Conservation (phyloP, 768 basidiomycete species). For the Kwoniella sp. region DNA sequence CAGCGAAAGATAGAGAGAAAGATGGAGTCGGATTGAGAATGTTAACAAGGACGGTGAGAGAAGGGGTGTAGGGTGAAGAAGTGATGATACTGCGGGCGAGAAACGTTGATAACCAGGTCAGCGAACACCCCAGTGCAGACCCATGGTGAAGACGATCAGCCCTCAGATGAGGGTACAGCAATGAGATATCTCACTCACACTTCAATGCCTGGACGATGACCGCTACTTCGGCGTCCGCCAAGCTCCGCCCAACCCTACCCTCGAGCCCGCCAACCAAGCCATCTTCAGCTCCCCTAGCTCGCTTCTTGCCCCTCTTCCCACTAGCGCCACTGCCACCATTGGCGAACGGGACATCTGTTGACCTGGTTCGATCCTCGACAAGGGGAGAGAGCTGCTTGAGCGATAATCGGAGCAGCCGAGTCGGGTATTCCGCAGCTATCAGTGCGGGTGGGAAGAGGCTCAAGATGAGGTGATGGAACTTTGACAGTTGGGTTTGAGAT, state of each 20-base stretch:
- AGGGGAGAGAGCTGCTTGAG: constrained; percentile 30
- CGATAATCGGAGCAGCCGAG: constrained; percentile 40
- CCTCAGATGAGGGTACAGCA: not conserved
- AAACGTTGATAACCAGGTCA: too few species aligned
- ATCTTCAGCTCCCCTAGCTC: constrained; percentile 51
- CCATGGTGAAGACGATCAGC: not conserved
- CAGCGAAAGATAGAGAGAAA: constrained; percentile 32
- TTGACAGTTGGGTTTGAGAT: constrained; percentile 37
- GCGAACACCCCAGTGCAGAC: too few species aligned
- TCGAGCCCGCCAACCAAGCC: constrained; percentile 49
- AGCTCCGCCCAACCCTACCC: constrained; percentile 32
- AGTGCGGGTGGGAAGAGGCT: constrained; percentile 39
- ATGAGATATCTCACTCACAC: constrained; percentile 30
- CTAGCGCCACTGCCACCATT: constrained; percentile 13
- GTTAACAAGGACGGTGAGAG: constrained; percentile 38
- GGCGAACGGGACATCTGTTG: constrained; percentile 12
- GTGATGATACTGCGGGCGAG: constrained; percentile 27
- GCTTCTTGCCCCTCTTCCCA: constrained; percentile 53
- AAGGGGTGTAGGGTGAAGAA: constrained; percentile 36
- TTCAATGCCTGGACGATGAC: constrained; percentile 33
- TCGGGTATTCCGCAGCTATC: constrained; percentile 37
- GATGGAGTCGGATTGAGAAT: constrained; percentile 49
- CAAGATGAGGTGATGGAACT: constrained; percentile 41
- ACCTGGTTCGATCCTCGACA: constrained; percentile 27
- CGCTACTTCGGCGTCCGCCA: constrained; percentile 23